Percentiles rank a stretch among this genome's conserved stretches.
Conservation (phyloP, 768 basidiomycete genomes). For the Brasilioporus rufonigricans region DNA sequence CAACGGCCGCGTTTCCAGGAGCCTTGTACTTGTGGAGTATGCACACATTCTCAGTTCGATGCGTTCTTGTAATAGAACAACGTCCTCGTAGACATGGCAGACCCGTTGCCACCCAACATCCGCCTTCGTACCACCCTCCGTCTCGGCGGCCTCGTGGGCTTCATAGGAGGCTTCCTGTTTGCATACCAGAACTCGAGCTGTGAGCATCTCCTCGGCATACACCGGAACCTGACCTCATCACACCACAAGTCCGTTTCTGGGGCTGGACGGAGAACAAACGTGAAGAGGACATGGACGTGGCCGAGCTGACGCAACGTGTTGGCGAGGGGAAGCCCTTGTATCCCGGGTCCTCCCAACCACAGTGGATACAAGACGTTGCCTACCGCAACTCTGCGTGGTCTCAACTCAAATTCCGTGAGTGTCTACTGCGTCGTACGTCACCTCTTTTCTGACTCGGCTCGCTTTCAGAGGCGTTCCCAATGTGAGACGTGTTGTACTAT, state of each 20-base stretch:
- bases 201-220: constrained; percentile 38
- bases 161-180: constrained; percentile 86
- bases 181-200: constrained; percentile 90
- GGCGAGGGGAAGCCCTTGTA: constrained; percentile 82
- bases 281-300: constrained; percentile 75
- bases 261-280: constrained; percentile 88
- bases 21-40: constrained; percentile 80
- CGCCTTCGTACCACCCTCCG: constrained; percentile 41
- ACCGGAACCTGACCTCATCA: constrained; percentile 14
- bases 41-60: constrained; percentile 23
- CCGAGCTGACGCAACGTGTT: constrained; percentile 74
- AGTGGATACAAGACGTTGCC: constrained; percentile 85
- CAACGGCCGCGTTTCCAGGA: constrained; percentile 80
- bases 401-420: constrained; percentile 89
- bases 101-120: constrained; percentile 37
- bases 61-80: constrained; percentile 10
- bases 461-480: constrained; percentile 64
- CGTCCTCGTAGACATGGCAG: constrained; percentile 41
- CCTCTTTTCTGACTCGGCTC: constrained; percentile 10
- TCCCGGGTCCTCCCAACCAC: constrained; percentile 77
- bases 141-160: constrained; percentile 75
- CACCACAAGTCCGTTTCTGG: constrained; percentile 79
- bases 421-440: constrained; percentile 3
- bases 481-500: constrained; percentile 44
- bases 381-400: constrained; percentile 87